A percentile compares a stretch with the other conserved stretches of the same genome.
phyloP scores from a whole-genome alignment of 306 rosid species.

The Coriaria nepalensis region DNA sequence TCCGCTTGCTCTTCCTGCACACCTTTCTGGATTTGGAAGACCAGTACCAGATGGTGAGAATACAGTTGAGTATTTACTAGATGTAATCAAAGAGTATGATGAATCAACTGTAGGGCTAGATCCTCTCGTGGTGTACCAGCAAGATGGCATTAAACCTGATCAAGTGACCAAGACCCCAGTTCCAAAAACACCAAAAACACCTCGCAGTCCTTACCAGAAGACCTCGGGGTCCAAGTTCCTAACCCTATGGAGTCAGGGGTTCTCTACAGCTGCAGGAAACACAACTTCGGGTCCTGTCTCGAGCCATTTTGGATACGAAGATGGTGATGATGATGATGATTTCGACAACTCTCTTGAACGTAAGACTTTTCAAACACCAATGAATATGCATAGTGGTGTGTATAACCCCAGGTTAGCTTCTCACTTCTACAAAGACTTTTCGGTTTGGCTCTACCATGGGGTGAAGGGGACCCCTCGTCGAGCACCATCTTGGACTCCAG shows the following conservation, averaged over 20 bases:
- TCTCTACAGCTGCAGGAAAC: too few relatives aligned
- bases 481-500: conserved; percentile 73
- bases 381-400: conserved; percentile 31
- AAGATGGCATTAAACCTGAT: conserved; percentile 57
- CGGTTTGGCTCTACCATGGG: conserved; percentile 66
- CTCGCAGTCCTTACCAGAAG: conserved; percentile 28
- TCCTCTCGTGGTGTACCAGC: conserved; percentile 53
- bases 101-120: conserved; percentile 72
- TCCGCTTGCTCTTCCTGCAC: conserved; percentile 36
- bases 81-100: conserved; percentile 71
- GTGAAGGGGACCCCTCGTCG: conserved; percentile 62
- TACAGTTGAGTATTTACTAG: conserved; percentile 65
- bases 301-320: conserved; percentile 17
- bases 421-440: conserved; percentile 70
- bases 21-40: conserved; percentile 71
- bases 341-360: conserved; percentile 72
- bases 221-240: conserved; percentile 38
- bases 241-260: conserved; percentile 41
- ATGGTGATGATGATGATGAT: conserved; percentile 25
- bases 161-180: conserved; percentile 38
- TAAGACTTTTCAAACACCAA: conserved; percentile 35
- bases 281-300: conserved; percentile 30
- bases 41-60: conserved; percentile 74
- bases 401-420: conserved; percentile 61
- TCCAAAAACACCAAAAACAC: conserved; percentile 32